These are phyloP conservation scores for Aristolochia contorta DNA, from an alignment of 164 flowering plant genomes.

Conservation along the genomic window DNA sequence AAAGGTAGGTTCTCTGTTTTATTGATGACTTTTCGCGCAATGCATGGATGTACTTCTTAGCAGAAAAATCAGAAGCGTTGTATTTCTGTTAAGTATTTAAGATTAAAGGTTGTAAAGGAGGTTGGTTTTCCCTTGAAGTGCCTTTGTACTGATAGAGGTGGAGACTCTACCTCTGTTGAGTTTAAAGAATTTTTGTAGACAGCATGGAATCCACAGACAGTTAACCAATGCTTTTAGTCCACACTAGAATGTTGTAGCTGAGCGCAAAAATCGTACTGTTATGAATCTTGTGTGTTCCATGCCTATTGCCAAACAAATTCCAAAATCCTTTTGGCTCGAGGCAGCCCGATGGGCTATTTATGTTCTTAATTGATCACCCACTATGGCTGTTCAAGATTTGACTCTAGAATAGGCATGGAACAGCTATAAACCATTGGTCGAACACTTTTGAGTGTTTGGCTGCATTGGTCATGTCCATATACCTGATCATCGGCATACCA, in stretches of 20 bases:
- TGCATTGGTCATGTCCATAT: background rate
- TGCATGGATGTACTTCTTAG: background rate
- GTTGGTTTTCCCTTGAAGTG: background rate
- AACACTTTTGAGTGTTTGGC: background rate
- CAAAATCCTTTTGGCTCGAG: background rate
- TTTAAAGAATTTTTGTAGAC: background rate
- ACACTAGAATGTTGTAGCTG: background rate
- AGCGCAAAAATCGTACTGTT: background rate
- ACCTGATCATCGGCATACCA: background rate
- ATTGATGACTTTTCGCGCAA: background rate
- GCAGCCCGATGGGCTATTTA: background rate
- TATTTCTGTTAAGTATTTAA: background rate
- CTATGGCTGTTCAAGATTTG: background rate
- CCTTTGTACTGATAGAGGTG: background rate
- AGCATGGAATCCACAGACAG: background rate
- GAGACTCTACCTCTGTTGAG: background rate
- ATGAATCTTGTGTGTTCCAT: background rate
- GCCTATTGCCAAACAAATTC: background rate
- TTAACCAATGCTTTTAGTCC: background rate
- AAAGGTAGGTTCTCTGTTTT: background rate
- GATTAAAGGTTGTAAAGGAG: background rate
- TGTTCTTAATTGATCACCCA: background rate
- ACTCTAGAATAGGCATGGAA: background rate
- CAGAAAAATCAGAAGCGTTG: background rate
- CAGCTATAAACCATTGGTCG: background rate